Evolutionary conservation across 371 early-diverging fungal species (phyloP), one percentile per base, ranked within the genome.

Genomic region (Actinomortierella ambigua): DNA sequence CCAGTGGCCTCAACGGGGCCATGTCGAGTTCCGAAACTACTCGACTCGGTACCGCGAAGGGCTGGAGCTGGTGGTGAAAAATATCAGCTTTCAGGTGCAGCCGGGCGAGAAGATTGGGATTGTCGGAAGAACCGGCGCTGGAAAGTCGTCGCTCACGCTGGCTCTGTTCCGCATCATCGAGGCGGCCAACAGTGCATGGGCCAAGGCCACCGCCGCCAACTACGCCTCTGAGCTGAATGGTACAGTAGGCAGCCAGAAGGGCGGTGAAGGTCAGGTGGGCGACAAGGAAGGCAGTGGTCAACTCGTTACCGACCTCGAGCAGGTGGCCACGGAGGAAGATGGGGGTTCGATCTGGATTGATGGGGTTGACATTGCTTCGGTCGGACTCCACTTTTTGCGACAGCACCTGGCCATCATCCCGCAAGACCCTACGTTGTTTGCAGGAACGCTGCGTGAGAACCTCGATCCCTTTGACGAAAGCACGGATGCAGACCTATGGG

Each of bases 361-460:
- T 62, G 90, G 88, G 23, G 77, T 90, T 8, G 83, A 88, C 56
- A 88, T 89, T 47, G 61, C 70, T 2, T 71, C 65, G 0, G 53
- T 92, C 22, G 90, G 86, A 1, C 61, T 92, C 40, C 69, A 78
- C 27, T 86, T 88, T 57, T 79, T 95, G 46, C 82, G 91, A 85
- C 77, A 75, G 84, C 69, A 75, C 34, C 70, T 81, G 43, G 68
- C 88, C 9, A 89, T 91, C 46, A 89, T 92, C 29, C 91, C 93
- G 14, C 94, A 93, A 85, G 91, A 94, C 55, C 93, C 95, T 3
- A 86, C 93, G 13, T 68, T 96, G n/a, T 95, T 94, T 65, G 76
- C 83, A 15, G 94, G 95, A 23, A 86, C 89, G 0, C 63, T 87
- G 15, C 76, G 87, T 18, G 84, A 78, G 59, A 94, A 93, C 62